Percentiles rank a stretch among this genome's conserved stretches.
phyloP scores from a whole-genome alignment of 441 rosid genomes.

The Dalechampia spathulata region DNA sequence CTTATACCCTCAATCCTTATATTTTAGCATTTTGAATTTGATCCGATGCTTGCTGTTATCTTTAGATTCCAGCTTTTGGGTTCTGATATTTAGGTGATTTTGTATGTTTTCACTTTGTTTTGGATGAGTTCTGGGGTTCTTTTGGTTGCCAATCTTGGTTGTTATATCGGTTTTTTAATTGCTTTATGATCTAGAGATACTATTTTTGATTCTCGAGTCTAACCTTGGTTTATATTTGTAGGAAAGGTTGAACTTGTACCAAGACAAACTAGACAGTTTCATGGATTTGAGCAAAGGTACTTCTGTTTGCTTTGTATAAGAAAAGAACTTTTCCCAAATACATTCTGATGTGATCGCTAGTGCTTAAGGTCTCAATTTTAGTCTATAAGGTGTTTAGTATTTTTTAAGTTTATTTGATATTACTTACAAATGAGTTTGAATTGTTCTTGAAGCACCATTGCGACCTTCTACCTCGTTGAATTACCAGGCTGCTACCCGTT shows the following conservation, averaged over 20 bases:
- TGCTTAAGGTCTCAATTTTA: neutral
- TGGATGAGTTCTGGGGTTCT: neutral
- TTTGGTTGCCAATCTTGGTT: neutral
- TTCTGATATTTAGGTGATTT: conserved; percentile 8
- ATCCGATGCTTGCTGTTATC: neutral
- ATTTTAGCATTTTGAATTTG: neutral
- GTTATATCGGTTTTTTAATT: neutral
- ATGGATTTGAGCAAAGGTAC: conserved; percentile 70
- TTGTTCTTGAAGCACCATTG: conserved; percentile 48
- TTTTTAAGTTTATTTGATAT: conserved; percentile 7
- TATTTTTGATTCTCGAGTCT: neutral
- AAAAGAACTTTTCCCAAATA: too few species aligned
- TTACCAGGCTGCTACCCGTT: conserved; percentile 76
- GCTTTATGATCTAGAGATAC: conserved; percentile 2
- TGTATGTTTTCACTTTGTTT: conserved; percentile 1
- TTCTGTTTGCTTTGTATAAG: neutral
- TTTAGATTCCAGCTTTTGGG: neutral
- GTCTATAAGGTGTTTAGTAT: conserved; percentile 7
- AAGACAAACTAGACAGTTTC: conserved; percentile 52
- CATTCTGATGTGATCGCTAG: too few species aligned
- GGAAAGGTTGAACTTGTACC: conserved; percentile 70
- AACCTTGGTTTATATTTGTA: conserved; percentile 18
- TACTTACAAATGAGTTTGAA: conserved; percentile 19
- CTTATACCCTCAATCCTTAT: neutral
- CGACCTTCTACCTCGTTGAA: conserved; percentile 71